phyloP scores from a whole-genome alignment of 257 asterid genomes.

The Forsythia suspensa region DNA sequence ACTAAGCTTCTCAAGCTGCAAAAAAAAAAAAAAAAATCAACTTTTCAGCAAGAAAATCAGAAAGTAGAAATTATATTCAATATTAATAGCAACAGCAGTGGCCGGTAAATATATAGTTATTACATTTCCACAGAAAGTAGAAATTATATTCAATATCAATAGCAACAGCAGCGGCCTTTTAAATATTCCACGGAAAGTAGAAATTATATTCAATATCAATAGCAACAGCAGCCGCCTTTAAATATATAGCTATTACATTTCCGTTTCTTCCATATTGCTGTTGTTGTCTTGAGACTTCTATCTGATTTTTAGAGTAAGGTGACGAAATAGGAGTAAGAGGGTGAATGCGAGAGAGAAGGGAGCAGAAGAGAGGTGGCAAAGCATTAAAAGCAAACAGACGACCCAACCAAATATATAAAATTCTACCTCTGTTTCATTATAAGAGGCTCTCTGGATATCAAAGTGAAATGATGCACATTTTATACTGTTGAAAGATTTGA shows the following conservation, averaged over 20 bases:
- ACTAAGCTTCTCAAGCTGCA: conserved; percentile 93
- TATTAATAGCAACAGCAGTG: background rate
- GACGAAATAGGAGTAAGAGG: background rate
- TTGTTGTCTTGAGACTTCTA: background rate
- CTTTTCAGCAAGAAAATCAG: conserved; percentile 4
- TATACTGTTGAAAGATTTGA: too few relatives aligned
- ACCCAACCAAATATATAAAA: background rate
- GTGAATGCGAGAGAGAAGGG: background rate
- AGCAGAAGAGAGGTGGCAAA: background rate
- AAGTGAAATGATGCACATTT: background rate
- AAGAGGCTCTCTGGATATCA: background rate
- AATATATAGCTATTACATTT: background rate
- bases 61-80: background rate
- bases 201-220: background rate
- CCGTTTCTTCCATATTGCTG: too few relatives aligned
- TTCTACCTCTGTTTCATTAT: background rate
- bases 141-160: background rate
- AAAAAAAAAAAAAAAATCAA: conserved; percentile 11
- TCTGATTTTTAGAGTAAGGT: background rate
- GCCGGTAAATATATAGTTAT: background rate
- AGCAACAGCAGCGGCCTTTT: background rate
- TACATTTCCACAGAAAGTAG: background rate
- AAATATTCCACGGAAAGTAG: background rate
- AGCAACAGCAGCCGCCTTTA: background rate
- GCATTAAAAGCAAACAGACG: background rate